Evolutionary conservation across 768 basidiomycete species (phyloP).

Genomic region (Lactarius pseudohatsudake): DNA sequence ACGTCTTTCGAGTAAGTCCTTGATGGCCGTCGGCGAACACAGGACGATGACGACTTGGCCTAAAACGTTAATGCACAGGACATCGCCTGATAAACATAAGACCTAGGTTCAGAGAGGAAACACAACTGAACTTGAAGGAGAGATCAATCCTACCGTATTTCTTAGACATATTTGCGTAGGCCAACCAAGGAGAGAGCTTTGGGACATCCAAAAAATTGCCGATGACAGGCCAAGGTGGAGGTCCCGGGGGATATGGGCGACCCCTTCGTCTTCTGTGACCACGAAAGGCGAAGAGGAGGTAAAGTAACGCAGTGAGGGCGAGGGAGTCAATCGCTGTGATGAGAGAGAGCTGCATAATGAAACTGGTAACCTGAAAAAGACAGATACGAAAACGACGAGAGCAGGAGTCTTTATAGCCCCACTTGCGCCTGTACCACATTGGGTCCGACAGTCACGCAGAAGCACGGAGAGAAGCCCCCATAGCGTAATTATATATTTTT

Average conservation of each 20-base stretch:
- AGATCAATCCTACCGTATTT: slow-evolving; percentile 3
- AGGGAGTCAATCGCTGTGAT: background rate
- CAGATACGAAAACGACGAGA: background rate
- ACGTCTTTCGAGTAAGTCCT: background rate
- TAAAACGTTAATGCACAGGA: background rate
- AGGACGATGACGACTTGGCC: background rate
- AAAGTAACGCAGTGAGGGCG: background rate
- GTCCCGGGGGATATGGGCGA: slow-evolving; percentile 2
- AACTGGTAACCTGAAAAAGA: background rate
- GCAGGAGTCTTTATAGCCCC: background rate
- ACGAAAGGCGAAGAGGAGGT: background rate
- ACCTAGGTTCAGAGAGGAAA: background rate
- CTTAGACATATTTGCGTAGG: slow-evolving; percentile 4
- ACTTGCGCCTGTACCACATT: too few relatives aligned
- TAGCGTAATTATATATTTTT: too few relatives aligned
- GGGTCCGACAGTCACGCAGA: too few relatives aligned
- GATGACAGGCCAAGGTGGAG: background rate
- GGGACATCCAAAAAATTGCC: slow-evolving; percentile 16
- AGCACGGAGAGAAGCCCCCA: too few relatives aligned
- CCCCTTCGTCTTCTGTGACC: slow-evolving; percentile 1
- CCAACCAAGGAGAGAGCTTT: background rate
- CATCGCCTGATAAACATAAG: background rate
- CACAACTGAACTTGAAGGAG: background rate
- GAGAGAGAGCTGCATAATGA: background rate
- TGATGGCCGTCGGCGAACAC: background rate